Evolutionary conservation across 495 filamentous ascomycete genomes (phyloP).

Genomic region (Oidiodendron maius): DNA sequence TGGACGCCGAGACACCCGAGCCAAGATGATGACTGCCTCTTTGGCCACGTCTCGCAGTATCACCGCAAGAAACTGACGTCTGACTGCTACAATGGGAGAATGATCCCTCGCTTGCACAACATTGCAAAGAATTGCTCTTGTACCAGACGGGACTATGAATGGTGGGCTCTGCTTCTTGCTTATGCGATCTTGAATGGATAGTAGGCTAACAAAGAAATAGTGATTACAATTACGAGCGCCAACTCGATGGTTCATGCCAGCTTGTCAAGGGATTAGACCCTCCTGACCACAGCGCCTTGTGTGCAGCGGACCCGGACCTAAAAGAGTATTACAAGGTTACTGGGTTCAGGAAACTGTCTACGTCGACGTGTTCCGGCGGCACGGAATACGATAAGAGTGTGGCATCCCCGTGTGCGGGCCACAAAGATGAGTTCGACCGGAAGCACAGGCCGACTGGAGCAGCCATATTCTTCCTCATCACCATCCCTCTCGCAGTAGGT

Average conservation of each 20-base stretch:
- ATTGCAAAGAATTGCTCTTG: conserved; percentile 74
- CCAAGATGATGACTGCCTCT: conserved; percentile 74
- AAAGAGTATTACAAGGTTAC: conserved; percentile 76
- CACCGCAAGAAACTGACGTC: conserved; percentile 72
- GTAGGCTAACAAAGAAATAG: conserved; percentile 36
- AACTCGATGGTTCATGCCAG: conserved; percentile 65
- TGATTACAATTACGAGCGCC: conserved; percentile 88
- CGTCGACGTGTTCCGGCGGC: conserved; percentile 79
- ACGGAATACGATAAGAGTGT: conserved; percentile 55
- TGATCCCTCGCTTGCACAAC: conserved; percentile 60
- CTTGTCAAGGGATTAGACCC: conserved; percentile 65
- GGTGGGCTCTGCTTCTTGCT: conserved; percentile 49
- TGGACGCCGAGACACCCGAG: conserved; percentile 80
- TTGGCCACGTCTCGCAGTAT: conserved; percentile 86
- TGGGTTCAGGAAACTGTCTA: conserved; percentile 85
- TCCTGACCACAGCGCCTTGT: conserved; percentile 58
- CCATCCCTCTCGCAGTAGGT: conserved; percentile 65
- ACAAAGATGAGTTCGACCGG: conserved; percentile 70
- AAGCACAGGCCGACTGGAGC: conserved; percentile 65
- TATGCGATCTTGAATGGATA: not conserved
- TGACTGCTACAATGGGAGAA: conserved; percentile 73
- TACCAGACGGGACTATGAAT: conserved; percentile 83
- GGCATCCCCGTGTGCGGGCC: conserved; percentile 60
- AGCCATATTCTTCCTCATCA: conserved; percentile 82
- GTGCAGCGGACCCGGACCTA: conserved; percentile 56